Conservation (phyloP, 768 basidiomycete genomes). For the Cystofilobasidium bisporidii region DNA sequence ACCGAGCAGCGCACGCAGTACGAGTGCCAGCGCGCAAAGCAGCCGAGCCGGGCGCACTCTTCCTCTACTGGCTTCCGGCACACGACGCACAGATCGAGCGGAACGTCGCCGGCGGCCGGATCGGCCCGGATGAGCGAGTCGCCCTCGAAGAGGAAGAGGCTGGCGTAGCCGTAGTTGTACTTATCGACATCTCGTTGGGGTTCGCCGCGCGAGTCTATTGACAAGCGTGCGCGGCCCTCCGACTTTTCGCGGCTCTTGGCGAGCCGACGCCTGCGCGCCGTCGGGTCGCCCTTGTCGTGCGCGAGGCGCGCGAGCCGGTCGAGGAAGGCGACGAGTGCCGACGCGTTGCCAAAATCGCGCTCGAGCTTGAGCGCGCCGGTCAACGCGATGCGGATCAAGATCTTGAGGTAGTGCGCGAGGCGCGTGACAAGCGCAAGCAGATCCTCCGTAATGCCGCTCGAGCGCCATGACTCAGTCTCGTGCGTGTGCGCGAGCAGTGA, state of each 20-base stretch:
- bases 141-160: conserved; percentile 31
- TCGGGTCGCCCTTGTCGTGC: conserved; percentile 43
- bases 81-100: conserved; percentile 81
- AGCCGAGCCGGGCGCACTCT: conserved; percentile 87
- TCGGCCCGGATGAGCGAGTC: conserved; percentile 36
- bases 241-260: conserved; percentile 31
- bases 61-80: conserved; percentile 90
- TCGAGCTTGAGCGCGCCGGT: conserved; percentile 93
- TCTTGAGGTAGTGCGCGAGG: conserved; percentile 98
- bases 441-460: conserved; percentile 96
- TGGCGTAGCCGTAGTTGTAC: conserved; percentile 36
- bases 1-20: conserved; percentile 74
- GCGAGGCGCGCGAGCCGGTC: conserved; percentile 88
- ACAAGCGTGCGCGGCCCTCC: conserved; percentile 10
- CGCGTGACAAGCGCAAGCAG: conserved; percentile 93
- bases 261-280: conserved; percentile 34
- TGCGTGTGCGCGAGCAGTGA: conserved; percentile 91
- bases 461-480: conserved; percentile 66
- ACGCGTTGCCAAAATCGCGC: conserved; percentile 69
- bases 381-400: conserved; percentile 92
- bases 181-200: conserved; percentile 10
- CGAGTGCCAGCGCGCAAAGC: conserved; percentile 96
- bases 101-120: conserved; percentile 39
- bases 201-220: conserved; percentile 1
- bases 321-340: conserved; percentile 80